A percentile compares a stretch with the other conserved stretches of the same genome.
Conservation (phyloP, 306 rosid genomes). For the Prunus mume region DNA sequence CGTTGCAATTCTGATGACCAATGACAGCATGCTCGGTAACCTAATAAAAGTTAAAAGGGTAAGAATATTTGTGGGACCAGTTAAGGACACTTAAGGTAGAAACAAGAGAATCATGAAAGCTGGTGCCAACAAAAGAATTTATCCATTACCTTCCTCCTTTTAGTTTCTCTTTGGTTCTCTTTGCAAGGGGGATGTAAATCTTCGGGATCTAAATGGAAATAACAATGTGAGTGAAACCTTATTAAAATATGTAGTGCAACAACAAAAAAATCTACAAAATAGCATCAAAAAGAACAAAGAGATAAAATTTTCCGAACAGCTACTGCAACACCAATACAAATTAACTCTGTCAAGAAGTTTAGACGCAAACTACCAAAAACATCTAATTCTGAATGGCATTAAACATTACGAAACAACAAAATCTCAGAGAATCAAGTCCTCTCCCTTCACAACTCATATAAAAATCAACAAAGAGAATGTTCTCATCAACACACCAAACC, state of each 20-base stretch:
- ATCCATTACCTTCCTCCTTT: conserved; percentile 62
- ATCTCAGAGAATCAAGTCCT: not conserved
- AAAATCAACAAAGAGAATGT: not conserved
- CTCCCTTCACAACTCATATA: not conserved
- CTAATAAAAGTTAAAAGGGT: conserved; percentile 27
- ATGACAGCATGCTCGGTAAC: conserved; percentile 44
- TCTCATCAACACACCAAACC: not conserved
- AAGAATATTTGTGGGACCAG: not conserved
- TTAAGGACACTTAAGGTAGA: not conserved
- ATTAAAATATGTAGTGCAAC: not conserved
- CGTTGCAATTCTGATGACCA: conserved; percentile 22
- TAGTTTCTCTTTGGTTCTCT: conserved; percentile 47
- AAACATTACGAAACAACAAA: not conserved
- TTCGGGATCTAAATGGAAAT: conserved; percentile 29
- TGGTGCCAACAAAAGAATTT: conserved; percentile 1
- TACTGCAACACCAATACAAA: not conserved
- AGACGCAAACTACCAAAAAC: not conserved
- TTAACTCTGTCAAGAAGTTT: not conserved
- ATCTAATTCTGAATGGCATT: not conserved
- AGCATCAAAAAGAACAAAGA: not conserved
- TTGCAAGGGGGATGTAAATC: conserved; percentile 34
- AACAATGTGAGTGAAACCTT: conserved; percentile 14
- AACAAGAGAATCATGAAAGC: conserved; percentile 6
- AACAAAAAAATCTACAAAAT: not conserved
- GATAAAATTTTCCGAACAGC: not conserved